Evolutionary conservation across 2,329 filamentous ascomycete species (phyloP), one percentile per base, ranked within the genome.

Genomic region (Rutstroemia sydowiana): DNA sequence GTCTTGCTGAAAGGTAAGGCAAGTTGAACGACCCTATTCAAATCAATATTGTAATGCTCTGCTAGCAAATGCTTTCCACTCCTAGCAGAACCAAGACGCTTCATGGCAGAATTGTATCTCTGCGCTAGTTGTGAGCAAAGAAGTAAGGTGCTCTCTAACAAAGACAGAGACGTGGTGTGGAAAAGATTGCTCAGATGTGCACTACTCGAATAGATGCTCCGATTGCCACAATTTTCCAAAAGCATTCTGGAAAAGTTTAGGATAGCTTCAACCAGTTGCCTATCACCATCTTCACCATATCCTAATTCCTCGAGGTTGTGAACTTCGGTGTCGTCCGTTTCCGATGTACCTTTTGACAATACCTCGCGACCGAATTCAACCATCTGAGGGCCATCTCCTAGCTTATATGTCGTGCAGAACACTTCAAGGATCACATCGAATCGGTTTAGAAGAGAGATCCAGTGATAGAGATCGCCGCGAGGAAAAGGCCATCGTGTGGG

Each of bases 161-260:
- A 77, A 26, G 83, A 80, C 52, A 92, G 76, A 21, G 87, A 91
- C 2, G 88, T 92, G 41, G 87, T 92, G 69, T 96, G 88, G 54
- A 98, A 79, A 37, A 98, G 77, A 65, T 91, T 85, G 66, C 92
- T 93, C 55, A 98, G 74, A 62, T 95, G 88, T 59, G 85, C 78
- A 67, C 92, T 97, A 73, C 93, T 98, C 55, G 86, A 88, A 68
- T 97, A 98, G 62, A 98, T 84, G 71, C 91, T 96, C 61, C 95
- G 79, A 66, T 98, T 98, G 54, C 92, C 93, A 69, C 93, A 98
- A 66, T 95, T 93, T 67, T 97, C 89, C 47, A 97, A 73, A 28
- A 98, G 76, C 68, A 95, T 79, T 55, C 85, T 82, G 20, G 91
- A 95, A 69, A 98, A 98, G 61, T 81, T 77, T 55, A 98, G 75